Base-by-base conservation (phyloP, 176 grass and related monocot species). In the Dendrocalamus sinicus region DNA sequence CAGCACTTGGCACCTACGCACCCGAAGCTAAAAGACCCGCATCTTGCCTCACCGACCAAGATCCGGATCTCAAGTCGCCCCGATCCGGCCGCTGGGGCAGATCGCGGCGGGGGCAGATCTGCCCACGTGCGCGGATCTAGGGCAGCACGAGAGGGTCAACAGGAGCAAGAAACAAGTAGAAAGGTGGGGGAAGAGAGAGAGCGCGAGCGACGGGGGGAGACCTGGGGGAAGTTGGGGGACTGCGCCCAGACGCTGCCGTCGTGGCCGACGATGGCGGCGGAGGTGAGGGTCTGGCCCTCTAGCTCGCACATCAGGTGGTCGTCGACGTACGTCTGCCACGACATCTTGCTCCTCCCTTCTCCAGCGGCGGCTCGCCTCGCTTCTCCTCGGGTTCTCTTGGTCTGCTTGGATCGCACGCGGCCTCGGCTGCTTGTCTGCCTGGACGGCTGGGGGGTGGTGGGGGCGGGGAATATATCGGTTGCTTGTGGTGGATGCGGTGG, bases 301-400 rank as follows among this genome's bases (percentile, higher is more conserved):
- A 96, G 84, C 19, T 96, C 94, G 94, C 94, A 96, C 89, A 93
- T 52, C 63, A 96, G 94, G 89, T 96, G 94, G 19, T 96, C 94
- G 23, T 96, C 94, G 53, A 96, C 94, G 79, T 96, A 96, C 67
- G 81, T 0, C 69, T 96, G 91, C 94, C 94, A 96, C 94, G 94
- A 96, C 94, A 96, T 95, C 83, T 89, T 77, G 67, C 70, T 58
- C 37, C 80, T 59, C 48, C 82, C 58, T 57, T 15, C 85, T 11
- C 81, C 85, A 76, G 76, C 76, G 70, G 32, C 69, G 75, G 41
- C 72, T 63, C 76, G 19, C 60, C 7, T 58, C 16, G 35, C 54
- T 71, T 12, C 39, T 48, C 57, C 9, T 23, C 58, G 58, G 59
- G 15, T n/a, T 15, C 72, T 14, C 61, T 62, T 14, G 71, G 63